Conservation (phyloP, 345 rosid species). For the Hibiscus syriacus region DNA sequence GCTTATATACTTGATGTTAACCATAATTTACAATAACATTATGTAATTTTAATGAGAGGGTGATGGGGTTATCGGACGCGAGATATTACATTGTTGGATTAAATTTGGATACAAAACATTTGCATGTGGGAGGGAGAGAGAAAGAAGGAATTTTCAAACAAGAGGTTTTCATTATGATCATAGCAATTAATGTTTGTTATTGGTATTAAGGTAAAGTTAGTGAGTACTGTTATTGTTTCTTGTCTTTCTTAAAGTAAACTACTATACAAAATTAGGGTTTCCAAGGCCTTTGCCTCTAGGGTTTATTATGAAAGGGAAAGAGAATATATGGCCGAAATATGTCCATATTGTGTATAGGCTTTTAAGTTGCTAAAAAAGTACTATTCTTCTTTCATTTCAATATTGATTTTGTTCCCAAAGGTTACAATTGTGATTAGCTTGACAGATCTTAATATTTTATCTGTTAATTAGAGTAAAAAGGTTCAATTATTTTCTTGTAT, state of each 20-base stretch:
- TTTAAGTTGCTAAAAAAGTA: too few species aligned
- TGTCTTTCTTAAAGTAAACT: conserved; percentile 13
- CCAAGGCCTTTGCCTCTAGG: conserved; percentile 18
- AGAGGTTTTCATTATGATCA: neutral
- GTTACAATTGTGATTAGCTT: too few species aligned
- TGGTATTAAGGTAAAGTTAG: conserved; percentile 21
- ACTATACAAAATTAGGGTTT: conserved; percentile 47
- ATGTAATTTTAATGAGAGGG: too few species aligned
- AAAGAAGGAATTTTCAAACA: too few species aligned
- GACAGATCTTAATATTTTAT: neutral
- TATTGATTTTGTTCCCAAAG: neutral
- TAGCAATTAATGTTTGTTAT: conserved; percentile 13
- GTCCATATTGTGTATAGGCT: neutral
- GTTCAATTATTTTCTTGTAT: conserved; percentile 4
- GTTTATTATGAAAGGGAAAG: conserved; percentile 22
- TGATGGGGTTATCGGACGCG: too few species aligned
- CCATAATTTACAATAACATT: too few species aligned
- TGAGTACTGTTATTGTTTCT: conserved; percentile 6
- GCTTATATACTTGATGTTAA: too few species aligned
- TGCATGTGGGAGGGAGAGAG: neutral
- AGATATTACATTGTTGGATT: too few species aligned
- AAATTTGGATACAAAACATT: too few species aligned
- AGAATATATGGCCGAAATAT: too few species aligned
- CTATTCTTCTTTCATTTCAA: too few species aligned
- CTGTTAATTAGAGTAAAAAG: too few species aligned